Evolutionary conservation across 2,329 filamentous ascomycete species (phyloP).

Genomic region (Leptographium flavum): DNA sequence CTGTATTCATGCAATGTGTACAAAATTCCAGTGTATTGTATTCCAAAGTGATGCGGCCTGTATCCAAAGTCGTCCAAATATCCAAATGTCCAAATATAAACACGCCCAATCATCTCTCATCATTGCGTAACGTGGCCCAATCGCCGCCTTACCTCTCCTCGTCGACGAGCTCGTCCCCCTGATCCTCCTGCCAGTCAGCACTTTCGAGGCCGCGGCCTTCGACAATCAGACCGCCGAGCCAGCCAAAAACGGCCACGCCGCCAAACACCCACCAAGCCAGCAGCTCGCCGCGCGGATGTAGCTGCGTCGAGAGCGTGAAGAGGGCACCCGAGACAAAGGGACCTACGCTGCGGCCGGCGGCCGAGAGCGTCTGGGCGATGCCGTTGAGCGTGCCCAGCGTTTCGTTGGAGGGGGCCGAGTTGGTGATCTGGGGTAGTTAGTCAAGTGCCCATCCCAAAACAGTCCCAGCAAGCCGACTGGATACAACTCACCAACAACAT

Average conservation of each 20-base stretch:
- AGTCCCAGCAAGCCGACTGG: not conserved
- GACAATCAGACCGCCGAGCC: conserved; percentile 66
- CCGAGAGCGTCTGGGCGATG: conserved; percentile 83
- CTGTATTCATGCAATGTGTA: too few relatives aligned
- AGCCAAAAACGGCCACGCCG: conserved; percentile 67
- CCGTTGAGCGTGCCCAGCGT: conserved; percentile 86
- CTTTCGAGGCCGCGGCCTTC: conserved; percentile 47
- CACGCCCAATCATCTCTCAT: not conserved
- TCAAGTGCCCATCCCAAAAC: not conserved
- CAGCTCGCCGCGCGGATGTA: conserved; percentile 69
- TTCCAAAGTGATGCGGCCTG: too few relatives aligned
- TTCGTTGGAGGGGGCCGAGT: conserved; percentile 73
- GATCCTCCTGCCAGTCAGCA: conserved; percentile 32
- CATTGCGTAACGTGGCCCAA: not conserved
- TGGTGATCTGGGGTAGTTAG: conserved; percentile 55
- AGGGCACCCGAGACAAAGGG: conserved; percentile 79
- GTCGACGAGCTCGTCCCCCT: conserved; percentile 15
- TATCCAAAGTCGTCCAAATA: too few relatives aligned
- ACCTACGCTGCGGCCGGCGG: conserved; percentile 74
- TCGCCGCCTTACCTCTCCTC: not conserved
- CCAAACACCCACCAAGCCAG: conserved; percentile 82
- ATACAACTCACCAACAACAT: conserved; percentile 64
- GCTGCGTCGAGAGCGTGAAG: conserved; percentile 62
- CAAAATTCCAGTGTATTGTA: too few relatives aligned
- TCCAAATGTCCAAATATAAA: too few relatives aligned